phyloP scores from a whole-genome alignment of 2,329 filamentous ascomycete species.

The Cladosporium sphaerospermum region DNA sequence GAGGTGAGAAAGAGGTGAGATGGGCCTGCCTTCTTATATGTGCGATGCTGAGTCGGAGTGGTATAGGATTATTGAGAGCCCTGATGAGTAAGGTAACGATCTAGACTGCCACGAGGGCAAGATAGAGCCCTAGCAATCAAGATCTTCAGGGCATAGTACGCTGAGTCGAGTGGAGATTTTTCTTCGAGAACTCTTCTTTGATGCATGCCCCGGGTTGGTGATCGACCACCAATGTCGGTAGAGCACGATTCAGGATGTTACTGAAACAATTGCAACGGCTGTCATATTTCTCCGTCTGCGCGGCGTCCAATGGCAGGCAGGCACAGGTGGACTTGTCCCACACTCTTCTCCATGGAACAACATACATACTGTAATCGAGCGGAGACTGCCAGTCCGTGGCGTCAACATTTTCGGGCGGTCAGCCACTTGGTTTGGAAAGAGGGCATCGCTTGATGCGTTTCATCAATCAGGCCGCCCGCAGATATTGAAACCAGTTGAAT shows the following conservation, averaged over 20 bases:
- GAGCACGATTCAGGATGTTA: neutral
- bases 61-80: neutral
- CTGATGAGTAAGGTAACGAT: neutral
- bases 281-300: neutral
- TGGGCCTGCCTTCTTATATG: neutral
- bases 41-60: neutral
- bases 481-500: no score
- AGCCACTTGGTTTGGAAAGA: no score
- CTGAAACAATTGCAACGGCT: neutral
- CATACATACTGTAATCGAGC: no score
- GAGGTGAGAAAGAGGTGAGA: neutral
- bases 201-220: neutral
- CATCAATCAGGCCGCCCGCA: no score
- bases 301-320: neutral
- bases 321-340: no score
- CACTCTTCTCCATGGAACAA: no score
- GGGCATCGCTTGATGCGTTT: no score
- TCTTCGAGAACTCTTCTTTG: neutral
- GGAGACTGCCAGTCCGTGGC: no score
- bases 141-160: neutral
- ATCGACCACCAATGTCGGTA: neutral
- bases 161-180: slow-evolving; percentile 1
- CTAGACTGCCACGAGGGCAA: neutral
- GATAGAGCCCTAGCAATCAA: neutral
- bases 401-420: no score